A percentile compares a stretch with the other conserved stretches of the same genome.
These are phyloP conservation scores for Penicillium sp. DNA, from an alignment of 2,329 filamentous ascomycete species.

Conservation along the genomic window DNA sequence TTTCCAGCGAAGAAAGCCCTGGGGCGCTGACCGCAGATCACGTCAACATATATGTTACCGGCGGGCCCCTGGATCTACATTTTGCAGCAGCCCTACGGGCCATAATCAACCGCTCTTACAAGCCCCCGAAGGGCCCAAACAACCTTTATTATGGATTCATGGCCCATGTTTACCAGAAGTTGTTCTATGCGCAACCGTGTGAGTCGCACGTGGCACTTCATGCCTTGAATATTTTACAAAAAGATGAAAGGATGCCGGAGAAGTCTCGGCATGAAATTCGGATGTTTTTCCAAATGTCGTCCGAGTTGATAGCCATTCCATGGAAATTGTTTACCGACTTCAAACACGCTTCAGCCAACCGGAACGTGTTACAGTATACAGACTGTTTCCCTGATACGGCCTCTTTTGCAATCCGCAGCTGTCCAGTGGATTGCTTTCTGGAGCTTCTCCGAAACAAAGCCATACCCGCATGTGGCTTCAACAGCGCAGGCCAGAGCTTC, in stretches of 20 bases:
- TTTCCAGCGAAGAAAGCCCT: too few species aligned
- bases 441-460: background rate
- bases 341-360: background rate
- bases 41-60: too few species aligned
- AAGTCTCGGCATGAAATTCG: background rate
- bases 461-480: background rate
- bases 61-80: too few species aligned
- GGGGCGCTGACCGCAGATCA: too few species aligned
- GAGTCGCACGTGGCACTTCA: background rate
- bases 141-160: background rate
- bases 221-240: background rate
- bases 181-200: background rate
- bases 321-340: background rate
- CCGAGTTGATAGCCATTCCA: background rate
- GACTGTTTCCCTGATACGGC: background rate
- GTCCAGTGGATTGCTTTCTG: background rate
- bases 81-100: too few species aligned
- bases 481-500: background rate
- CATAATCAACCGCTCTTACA: too few species aligned
- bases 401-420: background rate
- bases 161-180: background rate
- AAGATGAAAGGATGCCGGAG: background rate
- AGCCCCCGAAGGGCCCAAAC: too few species aligned
- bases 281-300: background rate
- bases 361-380: background rate